A percentile compares a stretch with the other conserved stretches of the same genome.
phyloP scores from a whole-genome alignment of 805 yeast genomes.

The Allodekkera sacchari region DNA sequence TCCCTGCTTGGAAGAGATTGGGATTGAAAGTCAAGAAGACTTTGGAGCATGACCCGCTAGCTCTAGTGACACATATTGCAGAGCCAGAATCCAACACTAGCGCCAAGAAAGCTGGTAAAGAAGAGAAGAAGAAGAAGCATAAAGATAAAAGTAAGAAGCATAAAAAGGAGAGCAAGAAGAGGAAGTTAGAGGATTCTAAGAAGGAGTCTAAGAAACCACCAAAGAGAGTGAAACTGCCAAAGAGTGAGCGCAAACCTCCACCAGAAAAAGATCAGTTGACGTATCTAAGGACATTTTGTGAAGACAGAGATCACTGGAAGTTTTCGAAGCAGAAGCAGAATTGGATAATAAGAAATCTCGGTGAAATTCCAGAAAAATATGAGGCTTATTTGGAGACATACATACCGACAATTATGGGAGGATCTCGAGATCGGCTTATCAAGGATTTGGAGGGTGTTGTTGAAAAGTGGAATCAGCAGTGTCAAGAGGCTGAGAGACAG shows the following conservation, averaged over 20 bases:
- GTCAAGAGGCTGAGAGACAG: constrained; percentile 32
- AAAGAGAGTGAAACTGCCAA: constrained; percentile 63
- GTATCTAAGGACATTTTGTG: constrained; percentile 50
- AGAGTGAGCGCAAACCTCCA: constrained; percentile 56
- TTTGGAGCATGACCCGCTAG: constrained; percentile 36
- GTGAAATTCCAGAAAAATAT: constrained; percentile 43
- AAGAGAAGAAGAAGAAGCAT: background rate
- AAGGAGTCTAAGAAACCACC: constrained; percentile 42
- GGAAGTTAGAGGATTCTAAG: too few relatives aligned
- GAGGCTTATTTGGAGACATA: constrained; percentile 43
- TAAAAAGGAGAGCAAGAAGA: constrained; percentile 19
- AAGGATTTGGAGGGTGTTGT: constrained; percentile 40
- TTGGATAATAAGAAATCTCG: constrained; percentile 66
- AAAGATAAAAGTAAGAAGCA: constrained; percentile 27
- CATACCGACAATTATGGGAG: constrained; percentile 60
- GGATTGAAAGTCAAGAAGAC: constrained; percentile 57
- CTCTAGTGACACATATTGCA: constrained; percentile 31
- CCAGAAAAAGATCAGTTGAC: constrained; percentile 71
- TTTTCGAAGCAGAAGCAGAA: constrained; percentile 82
- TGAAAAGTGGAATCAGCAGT: constrained; percentile 47
- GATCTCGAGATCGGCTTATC: constrained; percentile 49
- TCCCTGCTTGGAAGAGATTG: constrained; percentile 81
- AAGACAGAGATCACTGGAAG: constrained; percentile 62
- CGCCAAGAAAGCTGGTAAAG: background rate
- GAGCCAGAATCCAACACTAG: background rate